These are phyloP conservation scores for Odonthalia washingtoniensis DNA, from an alignment of 31 red algal species.

Conservation along the genomic window DNA sequence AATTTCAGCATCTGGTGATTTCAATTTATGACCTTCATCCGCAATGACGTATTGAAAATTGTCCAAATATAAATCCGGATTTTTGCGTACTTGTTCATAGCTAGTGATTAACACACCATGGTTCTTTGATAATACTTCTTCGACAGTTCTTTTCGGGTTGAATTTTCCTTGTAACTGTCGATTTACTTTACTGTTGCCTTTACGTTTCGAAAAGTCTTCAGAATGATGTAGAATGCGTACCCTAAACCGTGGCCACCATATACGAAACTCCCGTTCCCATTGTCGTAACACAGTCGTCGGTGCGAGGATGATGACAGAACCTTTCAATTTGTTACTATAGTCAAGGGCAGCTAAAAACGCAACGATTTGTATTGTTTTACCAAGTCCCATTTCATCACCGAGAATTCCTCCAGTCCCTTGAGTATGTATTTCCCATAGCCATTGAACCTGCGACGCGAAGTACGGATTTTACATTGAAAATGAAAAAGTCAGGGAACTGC, in stretches of 20 bases:
- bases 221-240: conserved; percentile 89
- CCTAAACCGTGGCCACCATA: conserved; percentile 89
- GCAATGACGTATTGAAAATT: conserved; percentile 95
- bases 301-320: conserved; percentile 81
- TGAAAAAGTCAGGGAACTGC: background rate
- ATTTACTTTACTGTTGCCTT: background rate
- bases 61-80: conserved; percentile 59
- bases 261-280: conserved; percentile 93
- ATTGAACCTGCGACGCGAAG: conserved; percentile 67
- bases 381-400: conserved; percentile 96
- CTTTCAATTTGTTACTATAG: conserved; percentile 78
- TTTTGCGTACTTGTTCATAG: conserved; percentile 94
- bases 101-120: conserved; percentile 88
- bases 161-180: background rate
- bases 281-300: conserved; percentile 93
- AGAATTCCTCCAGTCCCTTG: conserved; percentile 95
- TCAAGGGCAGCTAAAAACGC: conserved; percentile 91
- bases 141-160: conserved; percentile 31
- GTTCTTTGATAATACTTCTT: conserved; percentile 52
- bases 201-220: conserved; percentile 29
- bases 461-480: background rate
- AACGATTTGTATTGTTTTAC: conserved; percentile 93
- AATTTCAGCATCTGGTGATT: conserved; percentile 96
- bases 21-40: conserved; percentile 97
- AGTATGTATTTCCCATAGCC: conserved; percentile 90